phyloP scores from a whole-genome alignment of 306 rosid genomes.

The Vigna nakashimae region DNA sequence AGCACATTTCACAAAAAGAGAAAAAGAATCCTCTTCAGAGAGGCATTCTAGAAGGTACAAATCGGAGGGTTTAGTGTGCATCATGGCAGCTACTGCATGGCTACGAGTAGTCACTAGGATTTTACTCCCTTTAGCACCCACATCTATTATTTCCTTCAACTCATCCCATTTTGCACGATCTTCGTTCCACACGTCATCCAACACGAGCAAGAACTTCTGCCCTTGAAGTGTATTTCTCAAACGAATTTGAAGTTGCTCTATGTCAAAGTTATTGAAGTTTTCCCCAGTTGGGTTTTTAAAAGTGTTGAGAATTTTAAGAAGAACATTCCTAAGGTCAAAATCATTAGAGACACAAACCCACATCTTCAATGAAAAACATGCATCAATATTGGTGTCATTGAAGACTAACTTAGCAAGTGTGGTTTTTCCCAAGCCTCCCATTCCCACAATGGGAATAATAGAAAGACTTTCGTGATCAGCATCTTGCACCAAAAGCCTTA shows the following conservation, averaged over 20 bases:
- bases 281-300: background rate
- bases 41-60: background rate
- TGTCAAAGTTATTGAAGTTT: background rate
- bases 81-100: background rate
- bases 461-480: background rate
- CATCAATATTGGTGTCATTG: background rate
- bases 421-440: background rate
- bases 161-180: background rate
- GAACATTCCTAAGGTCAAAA: background rate
- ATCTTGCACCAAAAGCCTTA: background rate
- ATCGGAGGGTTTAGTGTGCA: background rate
- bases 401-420: background rate
- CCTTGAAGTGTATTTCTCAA: no score
- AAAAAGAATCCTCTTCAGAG: background rate
- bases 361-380: background rate
- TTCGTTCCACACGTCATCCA: slow-evolving; percentile 5
- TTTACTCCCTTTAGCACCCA: background rate
- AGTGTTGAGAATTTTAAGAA: background rate
- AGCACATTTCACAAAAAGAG: slow-evolving; percentile 42
- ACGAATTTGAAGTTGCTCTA: background rate
- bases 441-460: slow-evolving; percentile 14
- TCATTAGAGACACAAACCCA: background rate
- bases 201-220: background rate
- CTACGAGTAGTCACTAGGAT: background rate
- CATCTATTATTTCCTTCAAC: background rate